Evolutionary conservation across 1,139 yeast species (phyloP).

Genomic region (Suhomyces taliae): DNA sequence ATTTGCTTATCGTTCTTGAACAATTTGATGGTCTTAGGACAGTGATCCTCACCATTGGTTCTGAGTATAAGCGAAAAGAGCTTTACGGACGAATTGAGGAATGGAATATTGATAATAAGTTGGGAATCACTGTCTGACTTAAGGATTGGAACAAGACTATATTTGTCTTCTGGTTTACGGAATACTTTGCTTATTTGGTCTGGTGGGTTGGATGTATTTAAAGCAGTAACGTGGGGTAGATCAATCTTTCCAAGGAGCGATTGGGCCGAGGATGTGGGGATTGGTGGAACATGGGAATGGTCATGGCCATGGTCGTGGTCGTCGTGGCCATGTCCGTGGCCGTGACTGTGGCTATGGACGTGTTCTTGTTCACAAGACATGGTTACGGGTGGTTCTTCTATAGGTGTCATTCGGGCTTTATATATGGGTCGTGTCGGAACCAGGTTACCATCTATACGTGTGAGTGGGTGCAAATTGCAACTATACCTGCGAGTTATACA

Average conservation of each 20-base stretch:
- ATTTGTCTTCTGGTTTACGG: constrained; percentile 40
- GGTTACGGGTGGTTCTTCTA: background rate
- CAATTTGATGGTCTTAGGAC: constrained; percentile 69
- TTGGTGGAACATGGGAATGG: constrained; percentile 56
- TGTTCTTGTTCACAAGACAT: constrained; percentile 48
- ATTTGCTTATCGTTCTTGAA: constrained; percentile 69
- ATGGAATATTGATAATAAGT: constrained; percentile 69
- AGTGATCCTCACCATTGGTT: constrained; percentile 58
- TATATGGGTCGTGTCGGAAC: background rate
- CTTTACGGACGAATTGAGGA: constrained; percentile 71
- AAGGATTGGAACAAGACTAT: constrained; percentile 47
- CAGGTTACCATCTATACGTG: background rate
- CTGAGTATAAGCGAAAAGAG: constrained; percentile 72
- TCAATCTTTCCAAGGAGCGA: constrained; percentile 65
- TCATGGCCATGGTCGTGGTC: constrained; percentile 17
- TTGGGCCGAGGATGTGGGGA: constrained; percentile 70
- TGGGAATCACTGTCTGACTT: constrained; percentile 84
- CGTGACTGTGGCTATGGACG: constrained; percentile 23
- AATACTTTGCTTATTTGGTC: constrained; percentile 57
- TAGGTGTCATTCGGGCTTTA: background rate
- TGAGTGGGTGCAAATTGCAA: background rate
- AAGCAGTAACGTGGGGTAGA: constrained; percentile 57
- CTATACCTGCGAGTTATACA: too few relatives aligned
- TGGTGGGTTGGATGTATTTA: constrained; percentile 59
- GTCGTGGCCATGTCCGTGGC: constrained; percentile 11